Evolutionary conservation across 1,139 yeast species (phyloP), one percentile per base, ranked within the genome.

Genomic region (Saccharomycopsis hybrid): DNA sequence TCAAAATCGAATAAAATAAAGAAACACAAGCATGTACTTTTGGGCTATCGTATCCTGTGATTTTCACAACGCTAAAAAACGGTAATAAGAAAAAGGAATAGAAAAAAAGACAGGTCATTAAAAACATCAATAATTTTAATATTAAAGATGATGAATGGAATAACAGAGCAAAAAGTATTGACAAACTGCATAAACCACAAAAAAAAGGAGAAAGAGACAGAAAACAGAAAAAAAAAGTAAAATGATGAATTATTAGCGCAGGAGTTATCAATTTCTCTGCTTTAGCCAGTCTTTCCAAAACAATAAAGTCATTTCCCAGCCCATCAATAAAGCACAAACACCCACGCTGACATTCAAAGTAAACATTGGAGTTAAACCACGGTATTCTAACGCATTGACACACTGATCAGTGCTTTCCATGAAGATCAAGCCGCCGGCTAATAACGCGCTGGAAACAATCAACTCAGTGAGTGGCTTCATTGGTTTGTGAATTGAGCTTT

Each of bases 371-470:
- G 94, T 88, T 54, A 81, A 74, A 1, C 96, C 96, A 61, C 90
- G 75, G 65, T 83, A 90, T 58, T 90, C 92, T 69, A 90, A 73
- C 24, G 89, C 88, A 57, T 78, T 79, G 31, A 92, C 79, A 4
- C 88, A 78, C 56, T 94, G 94, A 60, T 85, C 89, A 46, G 95
- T 85, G 53, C 94, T 82, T 65, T 88, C 89, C 90, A 90, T 88
- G 63, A 92, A 92, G 29, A 92, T 82, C 57, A 85, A 65, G 4
- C 98, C 98, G 43, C 98, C 98, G 56, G 89, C 77, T 29, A 92
- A 65, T 56, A 92, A 73, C 54, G 89, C 77, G 68, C 90, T 90
- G 30, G 90, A 72, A 0, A 83, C 79, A 37, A 92, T 63, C 47
- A 90, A 68, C 66, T 92, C 98, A 1, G 96, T 86, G 58, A 90